These are phyloP conservation scores for Neurospora tetrasperma DNA, from an alignment of 495 filamentous ascomycete species.

Conservation along the genomic window DNA sequence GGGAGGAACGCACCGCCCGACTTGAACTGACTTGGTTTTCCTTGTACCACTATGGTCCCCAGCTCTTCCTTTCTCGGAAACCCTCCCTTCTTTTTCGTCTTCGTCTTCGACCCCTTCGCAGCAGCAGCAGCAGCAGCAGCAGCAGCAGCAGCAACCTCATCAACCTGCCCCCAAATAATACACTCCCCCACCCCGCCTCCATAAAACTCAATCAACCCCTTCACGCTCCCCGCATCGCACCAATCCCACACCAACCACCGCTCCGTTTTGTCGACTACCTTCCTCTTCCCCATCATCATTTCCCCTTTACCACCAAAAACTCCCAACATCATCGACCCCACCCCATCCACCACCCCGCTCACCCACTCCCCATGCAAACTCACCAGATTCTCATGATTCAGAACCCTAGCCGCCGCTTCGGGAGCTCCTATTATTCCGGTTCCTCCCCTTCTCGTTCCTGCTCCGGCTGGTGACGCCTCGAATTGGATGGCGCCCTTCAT, in stretches of 20 bases:
- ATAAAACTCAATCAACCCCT: slow-evolving; percentile 17
- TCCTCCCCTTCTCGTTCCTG: neutral
- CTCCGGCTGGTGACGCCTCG: neutral
- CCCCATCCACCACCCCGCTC: slow-evolving; percentile 1
- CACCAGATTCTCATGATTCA: slow-evolving; percentile 37
- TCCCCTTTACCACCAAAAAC: neutral
- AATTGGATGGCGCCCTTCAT: neutral
- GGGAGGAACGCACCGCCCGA: slow-evolving; percentile 18
- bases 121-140: no score
- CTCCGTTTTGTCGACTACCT: neutral
- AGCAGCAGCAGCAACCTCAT: no score
- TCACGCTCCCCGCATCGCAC: slow-evolving; percentile 30
- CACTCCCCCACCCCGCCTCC: neutral
- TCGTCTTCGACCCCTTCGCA: no score
- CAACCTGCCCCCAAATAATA: neutral
- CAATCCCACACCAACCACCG: slow-evolving; percentile 28
- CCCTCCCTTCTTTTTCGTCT: neutral
- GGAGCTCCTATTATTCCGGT: slow-evolving; percentile 2
- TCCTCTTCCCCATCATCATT: no score
- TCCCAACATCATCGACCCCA: neutral
- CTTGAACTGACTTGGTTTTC: neutral
- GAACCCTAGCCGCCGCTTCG: slow-evolving; percentile 10
- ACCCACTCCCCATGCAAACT: slow-evolving; percentile 19
- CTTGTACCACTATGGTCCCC: neutral
- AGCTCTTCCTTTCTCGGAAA: neutral